Conservation (phyloP, 805 yeast genomes). For the Wickerhamiella shivajii region DNA sequence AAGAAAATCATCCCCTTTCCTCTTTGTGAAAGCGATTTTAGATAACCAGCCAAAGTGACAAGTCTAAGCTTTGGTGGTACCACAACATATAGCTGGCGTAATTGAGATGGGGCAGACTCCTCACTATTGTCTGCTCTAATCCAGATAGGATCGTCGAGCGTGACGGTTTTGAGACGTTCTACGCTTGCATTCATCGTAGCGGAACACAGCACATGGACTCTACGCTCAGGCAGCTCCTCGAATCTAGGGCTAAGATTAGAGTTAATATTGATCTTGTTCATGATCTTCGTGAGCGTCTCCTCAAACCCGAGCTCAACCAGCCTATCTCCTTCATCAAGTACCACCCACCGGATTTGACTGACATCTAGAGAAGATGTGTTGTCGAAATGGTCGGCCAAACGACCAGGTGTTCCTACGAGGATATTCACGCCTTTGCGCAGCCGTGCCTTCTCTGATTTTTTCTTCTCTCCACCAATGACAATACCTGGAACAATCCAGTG, state of each 20-base stretch:
- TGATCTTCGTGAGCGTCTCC: conserved; percentile 71
- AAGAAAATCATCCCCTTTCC: conserved; percentile 53
- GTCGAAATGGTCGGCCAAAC: conserved; percentile 86
- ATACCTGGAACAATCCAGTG: conserved; percentile 89
- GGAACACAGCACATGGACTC: conserved; percentile 78
- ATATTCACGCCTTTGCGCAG: conserved; percentile 90
- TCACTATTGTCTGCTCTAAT: conserved; percentile 30
- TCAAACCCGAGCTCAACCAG: conserved; percentile 94
- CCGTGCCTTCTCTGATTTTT: conserved; percentile 91
- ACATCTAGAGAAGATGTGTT: conserved; percentile 67
- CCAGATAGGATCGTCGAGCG: conserved; percentile 61
- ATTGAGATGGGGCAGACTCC: conserved; percentile 73
- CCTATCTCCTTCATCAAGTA: conserved; percentile 93
- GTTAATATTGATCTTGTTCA: conserved; percentile 38
- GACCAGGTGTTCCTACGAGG: conserved; percentile 95
- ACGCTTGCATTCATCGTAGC: conserved; percentile 84
- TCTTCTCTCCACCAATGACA: conserved; percentile 96
- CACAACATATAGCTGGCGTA: conserved; percentile 61
- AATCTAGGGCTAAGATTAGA: conserved; percentile 26
- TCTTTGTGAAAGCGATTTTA: conserved; percentile 34
- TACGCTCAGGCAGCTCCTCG: conserved; percentile 41
- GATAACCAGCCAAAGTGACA: conserved; percentile 58
- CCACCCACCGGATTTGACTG: conserved; percentile 67
- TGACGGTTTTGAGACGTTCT: conserved; percentile 61
- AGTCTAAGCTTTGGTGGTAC: conserved; percentile 87